Evolutionary conservation across 2,329 filamentous ascomycete species (phyloP), one percentile per base, ranked within the genome.

Genomic region (Neurospora crassa): DNA sequence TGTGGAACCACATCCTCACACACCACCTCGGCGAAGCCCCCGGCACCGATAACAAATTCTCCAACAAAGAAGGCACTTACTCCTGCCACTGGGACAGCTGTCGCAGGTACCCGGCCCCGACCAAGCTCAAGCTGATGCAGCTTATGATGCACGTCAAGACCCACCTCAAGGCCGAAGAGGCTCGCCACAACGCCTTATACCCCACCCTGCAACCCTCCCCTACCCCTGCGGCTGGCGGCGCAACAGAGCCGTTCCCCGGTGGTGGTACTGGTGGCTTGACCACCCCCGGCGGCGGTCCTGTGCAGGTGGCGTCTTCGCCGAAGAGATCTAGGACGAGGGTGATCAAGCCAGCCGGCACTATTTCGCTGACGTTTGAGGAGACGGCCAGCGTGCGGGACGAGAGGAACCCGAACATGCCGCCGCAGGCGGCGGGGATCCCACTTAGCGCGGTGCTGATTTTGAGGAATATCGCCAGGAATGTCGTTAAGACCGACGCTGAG

Each of bases 401-500:
- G 78, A 82, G 85, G 67, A 88, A 88, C 73, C 85, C 86, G 12
- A 86, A 89, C 72, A 84, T 83, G 10, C 81, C 85, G 5, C 82
- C 85, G 2, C 87, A 93, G 77, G 90, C 92, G 2, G 91, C 90
- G 0, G 92, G 92, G 5, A 90, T 95, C 43, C 91, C 92, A n/a
- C 84, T 95, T 7, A 92, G 91, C 70, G 91, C 91, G 2, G 90
- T 91, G 16, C 84, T 95, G 40, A 91, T 96, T 43, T 84, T 96
- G 67, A 88, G 92, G 40, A 96, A 96, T 78, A 88, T 96, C 73
- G 92, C 92, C 14, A 86, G 85, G 74, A 92, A 91, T 76, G 83
- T 89, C 20, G 81, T 85, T 76, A 90, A 89, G 83, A 89, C 87
- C 10, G 85, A 87, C 69, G 83, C 85, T 0, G 85, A 90, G 76